Evolutionary conservation across 164 flowering plant genomes (phyloP), one percentile per base, ranked within the genome.

Genomic region (Liriodendron chinense): DNA sequence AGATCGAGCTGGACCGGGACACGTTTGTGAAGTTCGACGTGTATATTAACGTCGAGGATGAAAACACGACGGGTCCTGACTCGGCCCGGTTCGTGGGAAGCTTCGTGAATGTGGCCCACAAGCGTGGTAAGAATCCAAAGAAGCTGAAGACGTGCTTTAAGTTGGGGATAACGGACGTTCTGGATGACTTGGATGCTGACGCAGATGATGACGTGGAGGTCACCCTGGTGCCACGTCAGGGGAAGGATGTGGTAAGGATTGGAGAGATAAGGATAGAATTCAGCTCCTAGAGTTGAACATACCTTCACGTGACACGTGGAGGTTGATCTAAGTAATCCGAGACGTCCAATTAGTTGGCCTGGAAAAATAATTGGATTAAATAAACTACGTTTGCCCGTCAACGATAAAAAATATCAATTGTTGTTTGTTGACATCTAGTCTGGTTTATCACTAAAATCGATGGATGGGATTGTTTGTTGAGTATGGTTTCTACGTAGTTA

Each of bases 41-140:
- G 25, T 86, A 20, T 21, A 73, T 90, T 10, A 86, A 90, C 70
- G 88, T 84, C 34, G 92, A 83, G 64, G 87, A 86, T 24, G 92
- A 84, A 20, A 21, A 68, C 18, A 34, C 9, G 6, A 82, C 56
- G 9, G 62, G 74, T 1, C 81, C 84, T 24, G 78, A 74, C 9
- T 77, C 84, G 14, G 80, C 83, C 3, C 91, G 86, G 84, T 86
- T 85, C 34, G 91, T 89, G 0, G 91, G 94, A 16, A 85, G 91
- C 63, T 88, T 85, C 63, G 89, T 89, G 78, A 86, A 84, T 47
- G 85, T 86, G 59, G 85, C 92, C 3, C 84, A 64, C 70, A 65
- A 23, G 69, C 59, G 20, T 12, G 65, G 72, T 65, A 57, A 56
- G 71, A 68, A 53, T 53, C 9, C 8, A 65, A 74, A 13, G 73